Conservation (phyloP, 352 stramenopile genomes). For the Phytophthora citrophthora region DNA sequence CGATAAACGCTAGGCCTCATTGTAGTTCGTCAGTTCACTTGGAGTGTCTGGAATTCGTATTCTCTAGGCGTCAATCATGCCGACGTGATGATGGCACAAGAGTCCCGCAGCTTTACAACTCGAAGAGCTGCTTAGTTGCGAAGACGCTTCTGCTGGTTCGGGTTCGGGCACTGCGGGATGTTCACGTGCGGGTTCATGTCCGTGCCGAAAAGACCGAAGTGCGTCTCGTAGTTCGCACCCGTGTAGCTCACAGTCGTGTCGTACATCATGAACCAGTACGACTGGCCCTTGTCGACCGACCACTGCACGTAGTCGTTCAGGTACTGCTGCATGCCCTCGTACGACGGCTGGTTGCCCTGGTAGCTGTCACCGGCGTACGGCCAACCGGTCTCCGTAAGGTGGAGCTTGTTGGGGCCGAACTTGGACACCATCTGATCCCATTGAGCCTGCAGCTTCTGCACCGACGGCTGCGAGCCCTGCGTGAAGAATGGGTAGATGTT, state of each 20-base stretch:
- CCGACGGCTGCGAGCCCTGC: slow-evolving; percentile 30
- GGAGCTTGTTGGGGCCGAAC: slow-evolving; percentile 49
- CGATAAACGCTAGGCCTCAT: background rate
- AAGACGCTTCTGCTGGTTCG: slow-evolving; percentile 19
- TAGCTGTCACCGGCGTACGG: slow-evolving; percentile 40
- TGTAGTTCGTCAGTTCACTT: slow-evolving; percentile 1
- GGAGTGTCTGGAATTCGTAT: slow-evolving; percentile 5
- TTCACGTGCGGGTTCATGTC: slow-evolving; percentile 45
- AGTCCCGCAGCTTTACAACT: background rate
- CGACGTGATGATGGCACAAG: slow-evolving; percentile 1
- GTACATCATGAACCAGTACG: slow-evolving; percentile 75
- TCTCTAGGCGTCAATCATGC: background rate
- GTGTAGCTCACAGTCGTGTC: slow-evolving; percentile 55
- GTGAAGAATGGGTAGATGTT: slow-evolving; percentile 63
- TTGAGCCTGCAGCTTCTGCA: slow-evolving; percentile 61
- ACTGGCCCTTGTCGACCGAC: slow-evolving; percentile 16
- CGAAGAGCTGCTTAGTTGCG: slow-evolving; percentile 5
- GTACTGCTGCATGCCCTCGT: slow-evolving; percentile 42
- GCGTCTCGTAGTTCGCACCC: slow-evolving; percentile 52
- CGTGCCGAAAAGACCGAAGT: slow-evolving; percentile 56
- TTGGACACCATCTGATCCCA: slow-evolving; percentile 48
- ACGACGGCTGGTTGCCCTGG: slow-evolving; percentile 39
- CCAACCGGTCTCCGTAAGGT: slow-evolving; percentile 66
- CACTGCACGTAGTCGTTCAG: slow-evolving; percentile 46
- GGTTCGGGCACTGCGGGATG: slow-evolving; percentile 36